Evolutionary conservation across 1,284 basidiomycete species (phyloP), one percentile per base, ranked within the genome.

Genomic region (Trichosporon sp.): DNA sequence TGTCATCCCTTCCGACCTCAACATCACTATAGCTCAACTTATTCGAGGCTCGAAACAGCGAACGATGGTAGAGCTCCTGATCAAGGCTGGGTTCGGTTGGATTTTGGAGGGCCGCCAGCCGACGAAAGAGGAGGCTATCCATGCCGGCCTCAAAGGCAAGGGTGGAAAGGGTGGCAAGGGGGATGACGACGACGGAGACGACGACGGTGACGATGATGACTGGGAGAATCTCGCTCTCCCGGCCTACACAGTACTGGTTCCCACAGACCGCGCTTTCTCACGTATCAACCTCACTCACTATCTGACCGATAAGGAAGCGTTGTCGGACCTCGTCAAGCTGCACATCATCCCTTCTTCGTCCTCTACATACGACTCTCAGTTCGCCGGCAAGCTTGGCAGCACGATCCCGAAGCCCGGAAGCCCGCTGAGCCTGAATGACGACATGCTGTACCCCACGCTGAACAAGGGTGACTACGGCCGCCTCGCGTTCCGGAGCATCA

Each of bases 221-320:
- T 69, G 69, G 27, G 69, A 60, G 15, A 64, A 64, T 31, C 66
- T 78, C n/a, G 78, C 80, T 11, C 64, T 77, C 84, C 86, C 71
- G 80, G 85, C 62, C 85, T 92, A 71, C 91, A 95, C 92, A 0
- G 80, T 99, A 0, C 86, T 99, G 4, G 92, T 92, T 74, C 97
- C 97, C 0, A 90, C 89, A 1, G 97, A 99, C 77, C 89, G 91
- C 70, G 95, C 96, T 0, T 97, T 98, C 86, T 91, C 93, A 73
- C 85, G 87, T n/a, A 83, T 92, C 77, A 96, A 99, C 81, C 83
- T 98, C 64, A 94, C 94, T 0, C 83, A 86, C 70, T 87, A 98
- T 67, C 89, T 91, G 71, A 85, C 87, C 31, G 87, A 94, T 77
- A 75, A 83, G 4, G 85, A 88, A 2, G 82, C 81, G 0, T 86